A percentile compares a stretch with the other conserved stretches of the same genome.
Conservation (phyloP, 2,329 filamentous ascomycete species). For the Passalora sequoiae region DNA sequence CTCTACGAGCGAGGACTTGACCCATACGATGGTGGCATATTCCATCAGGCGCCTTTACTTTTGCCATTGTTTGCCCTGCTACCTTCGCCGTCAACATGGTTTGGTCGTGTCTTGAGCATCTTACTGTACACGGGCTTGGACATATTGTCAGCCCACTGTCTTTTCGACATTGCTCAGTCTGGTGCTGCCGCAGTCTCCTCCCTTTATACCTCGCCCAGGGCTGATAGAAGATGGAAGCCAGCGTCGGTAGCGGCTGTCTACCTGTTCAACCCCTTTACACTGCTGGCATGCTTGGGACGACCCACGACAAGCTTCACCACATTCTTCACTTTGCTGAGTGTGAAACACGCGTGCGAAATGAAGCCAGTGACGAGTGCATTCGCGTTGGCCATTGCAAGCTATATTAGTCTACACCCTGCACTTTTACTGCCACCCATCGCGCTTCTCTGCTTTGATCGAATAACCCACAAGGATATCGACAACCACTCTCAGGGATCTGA, state of each 20-base stretch:
- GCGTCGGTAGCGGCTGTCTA: slow-evolving; percentile 75
- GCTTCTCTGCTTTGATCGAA: slow-evolving; percentile 68
- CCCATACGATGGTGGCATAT: slow-evolving; percentile 90
- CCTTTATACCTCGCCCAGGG: slow-evolving; percentile 72
- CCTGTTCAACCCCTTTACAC: slow-evolving; percentile 90
- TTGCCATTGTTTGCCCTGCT: slow-evolving; percentile 87
- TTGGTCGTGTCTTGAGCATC: slow-evolving; percentile 55
- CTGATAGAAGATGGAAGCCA: slow-evolving; percentile 67
- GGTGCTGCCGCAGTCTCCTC: slow-evolving; percentile 70
- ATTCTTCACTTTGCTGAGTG: slow-evolving; percentile 76
- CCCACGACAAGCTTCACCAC: slow-evolving; percentile 87
- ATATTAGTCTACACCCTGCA: slow-evolving; percentile 86
- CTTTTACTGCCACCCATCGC: slow-evolving; percentile 78
- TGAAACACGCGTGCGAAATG: slow-evolving; percentile 73
- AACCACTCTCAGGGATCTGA: not conserved
- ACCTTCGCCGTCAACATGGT: slow-evolving; percentile 59
- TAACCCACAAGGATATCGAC: slow-evolving; percentile 16
- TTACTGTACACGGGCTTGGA: slow-evolving; percentile 78
- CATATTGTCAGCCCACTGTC: slow-evolving; percentile 71
- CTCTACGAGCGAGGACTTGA: slow-evolving; percentile 95
- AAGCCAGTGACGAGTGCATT: slow-evolving; percentile 70
- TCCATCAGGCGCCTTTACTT: slow-evolving; percentile 78
- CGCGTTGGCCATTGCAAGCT: slow-evolving; percentile 78
- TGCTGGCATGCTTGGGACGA: slow-evolving; percentile 83
- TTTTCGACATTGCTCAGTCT: slow-evolving; percentile 74